Evolutionary conservation across 495 filamentous ascomycete species (phyloP), one percentile per base, ranked within the genome.

Genomic region (Sphaerosporella brunnea): DNA sequence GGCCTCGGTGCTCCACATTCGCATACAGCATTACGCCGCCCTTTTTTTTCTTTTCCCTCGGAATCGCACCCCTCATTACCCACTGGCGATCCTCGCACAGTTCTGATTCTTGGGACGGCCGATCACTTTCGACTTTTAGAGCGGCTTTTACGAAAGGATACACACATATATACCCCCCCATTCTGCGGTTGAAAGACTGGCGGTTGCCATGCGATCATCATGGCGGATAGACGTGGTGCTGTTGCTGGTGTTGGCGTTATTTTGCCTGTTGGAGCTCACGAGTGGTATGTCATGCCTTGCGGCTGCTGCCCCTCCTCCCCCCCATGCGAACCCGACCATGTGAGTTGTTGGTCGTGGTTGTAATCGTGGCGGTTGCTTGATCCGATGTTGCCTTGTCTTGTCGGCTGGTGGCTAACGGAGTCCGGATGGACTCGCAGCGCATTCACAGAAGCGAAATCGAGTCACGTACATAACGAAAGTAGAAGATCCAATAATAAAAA

Each of bases 391-490:
- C 28, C 28, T 32, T 32, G 5, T 32, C 13, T 32, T 40, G 9
- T 40, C 10, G 20, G 37, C 11, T 18, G 20, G 15, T 40, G n/a
- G 37, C 15, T 40, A 18, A 18, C 18, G 15, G 10, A 18, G 10
- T 43, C 23, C 18, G 3, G 24, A 43, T 23, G 40, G n/a, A 25
- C 20, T 37, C 25, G n/a, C 44, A 59, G 84, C 79, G 47, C 77
- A 81, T 58, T 94, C 88, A 1, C 69, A 74, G 50, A 73, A 75
- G 41, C 72, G 87, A 49, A 79, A 78, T 53, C 82, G 87, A 8
- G 70, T 97, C 41, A 75, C 68, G 50, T 79, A 80, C 59, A 64
- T 92, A 23, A 78, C 78, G 1, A 67, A 74, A 37, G 65, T 95
- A 47, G 80, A 88, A 25, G 75, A 84, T 61, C 70, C 82, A 4